Percentiles rank a stretch among this genome's conserved stretches.
These are phyloP conservation scores for Elongisporangium senticosum DNA, from an alignment of 352 stramenopile species.

Conservation along the genomic window DNA sequence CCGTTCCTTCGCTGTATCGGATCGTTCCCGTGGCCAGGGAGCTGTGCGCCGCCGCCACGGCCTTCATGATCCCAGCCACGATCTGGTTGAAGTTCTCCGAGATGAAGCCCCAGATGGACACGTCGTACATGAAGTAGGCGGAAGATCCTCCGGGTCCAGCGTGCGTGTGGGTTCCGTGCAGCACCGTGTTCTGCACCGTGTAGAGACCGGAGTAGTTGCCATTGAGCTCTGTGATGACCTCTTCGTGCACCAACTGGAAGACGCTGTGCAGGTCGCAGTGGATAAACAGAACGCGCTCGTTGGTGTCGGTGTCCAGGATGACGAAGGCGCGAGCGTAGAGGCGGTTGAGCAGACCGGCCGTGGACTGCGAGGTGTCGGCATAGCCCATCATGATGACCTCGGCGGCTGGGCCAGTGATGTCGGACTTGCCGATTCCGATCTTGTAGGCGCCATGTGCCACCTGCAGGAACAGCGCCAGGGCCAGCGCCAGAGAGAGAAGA, in stretches of 20 bases:
- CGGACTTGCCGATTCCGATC: constrained; percentile 49
- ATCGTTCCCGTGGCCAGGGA: constrained; percentile 43
- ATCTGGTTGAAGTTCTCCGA: constrained; percentile 60
- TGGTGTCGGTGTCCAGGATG: constrained; percentile 34
- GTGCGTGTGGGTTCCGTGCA: constrained; percentile 85
- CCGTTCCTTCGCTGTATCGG: constrained; percentile 23
- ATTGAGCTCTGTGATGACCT: constrained; percentile 34
- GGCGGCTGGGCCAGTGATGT: constrained; percentile 54
- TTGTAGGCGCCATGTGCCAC: constrained; percentile 19
- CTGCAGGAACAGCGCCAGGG: constrained; percentile 5
- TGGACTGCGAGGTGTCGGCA: constrained; percentile 34
- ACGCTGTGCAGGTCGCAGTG: constrained; percentile 41
- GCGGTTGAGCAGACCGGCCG: constrained; percentile 52
- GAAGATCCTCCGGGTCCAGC: constrained; percentile 62
- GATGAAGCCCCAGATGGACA: constrained; percentile 38
- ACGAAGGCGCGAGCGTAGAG: constrained; percentile 64
- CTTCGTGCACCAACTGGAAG: constrained; percentile 49
- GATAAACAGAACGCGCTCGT: constrained; percentile 33
- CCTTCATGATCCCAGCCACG: constrained; percentile 53
- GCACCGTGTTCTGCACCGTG: constrained; percentile 59
- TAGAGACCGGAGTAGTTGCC: constrained; percentile 37
- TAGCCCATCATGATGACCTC: constrained; percentile 70
- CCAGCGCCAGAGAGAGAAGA: no score
- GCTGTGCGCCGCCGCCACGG: constrained; percentile 55
- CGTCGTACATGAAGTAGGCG: constrained; percentile 70